These are phyloP conservation scores for Scheffersomyces cryptocercus DNA, from an alignment of 1,139 yeast species.

Conservation along the genomic window DNA sequence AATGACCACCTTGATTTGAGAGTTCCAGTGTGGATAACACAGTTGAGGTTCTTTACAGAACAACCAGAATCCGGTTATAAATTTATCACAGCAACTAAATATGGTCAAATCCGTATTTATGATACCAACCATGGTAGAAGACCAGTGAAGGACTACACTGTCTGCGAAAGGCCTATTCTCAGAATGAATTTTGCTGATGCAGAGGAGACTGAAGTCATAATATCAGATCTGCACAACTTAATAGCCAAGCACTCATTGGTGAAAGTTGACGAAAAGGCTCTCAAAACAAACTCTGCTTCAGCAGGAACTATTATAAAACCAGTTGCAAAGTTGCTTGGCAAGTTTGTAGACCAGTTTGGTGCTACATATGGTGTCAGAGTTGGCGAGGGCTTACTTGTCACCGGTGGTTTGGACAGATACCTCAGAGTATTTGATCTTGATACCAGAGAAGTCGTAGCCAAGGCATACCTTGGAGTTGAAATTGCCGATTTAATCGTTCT, in stretches of 20 bases:
- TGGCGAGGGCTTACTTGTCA: slow-evolving; percentile 36
- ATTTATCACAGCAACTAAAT: slow-evolving; percentile 64
- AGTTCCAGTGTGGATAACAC: slow-evolving; percentile 67
- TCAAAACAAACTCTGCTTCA: slow-evolving; percentile 42
- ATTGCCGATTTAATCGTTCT: slow-evolving; percentile 58
- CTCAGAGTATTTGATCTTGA: slow-evolving; percentile 69
- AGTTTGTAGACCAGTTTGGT: slow-evolving; percentile 45
- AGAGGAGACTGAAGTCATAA: slow-evolving; percentile 41
- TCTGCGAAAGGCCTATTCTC: slow-evolving; percentile 50
- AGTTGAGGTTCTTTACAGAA: slow-evolving; percentile 45
- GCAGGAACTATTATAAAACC: slow-evolving; percentile 45
- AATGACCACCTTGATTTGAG: slow-evolving; percentile 64
- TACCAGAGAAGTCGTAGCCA: slow-evolving; percentile 61
- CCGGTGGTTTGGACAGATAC: slow-evolving; percentile 89
- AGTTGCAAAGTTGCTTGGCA: slow-evolving; percentile 41
- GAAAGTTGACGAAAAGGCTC: slow-evolving; percentile 38
- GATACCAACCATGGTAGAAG: slow-evolving; percentile 60
- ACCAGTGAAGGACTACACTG: slow-evolving; percentile 53
- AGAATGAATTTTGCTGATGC: slow-evolving; percentile 36
- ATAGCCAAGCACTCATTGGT: slow-evolving; percentile 54
- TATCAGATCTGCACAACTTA: slow-evolving; percentile 58
- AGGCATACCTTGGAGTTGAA: slow-evolving; percentile 76
- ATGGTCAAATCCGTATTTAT: slow-evolving; percentile 68
- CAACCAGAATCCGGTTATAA: slow-evolving; percentile 30
- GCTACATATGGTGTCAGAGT: slow-evolving; percentile 32